Base-by-base conservation (phyloP, 805 yeast genomes). In the Zygotorulaspora danielsina region DNA sequence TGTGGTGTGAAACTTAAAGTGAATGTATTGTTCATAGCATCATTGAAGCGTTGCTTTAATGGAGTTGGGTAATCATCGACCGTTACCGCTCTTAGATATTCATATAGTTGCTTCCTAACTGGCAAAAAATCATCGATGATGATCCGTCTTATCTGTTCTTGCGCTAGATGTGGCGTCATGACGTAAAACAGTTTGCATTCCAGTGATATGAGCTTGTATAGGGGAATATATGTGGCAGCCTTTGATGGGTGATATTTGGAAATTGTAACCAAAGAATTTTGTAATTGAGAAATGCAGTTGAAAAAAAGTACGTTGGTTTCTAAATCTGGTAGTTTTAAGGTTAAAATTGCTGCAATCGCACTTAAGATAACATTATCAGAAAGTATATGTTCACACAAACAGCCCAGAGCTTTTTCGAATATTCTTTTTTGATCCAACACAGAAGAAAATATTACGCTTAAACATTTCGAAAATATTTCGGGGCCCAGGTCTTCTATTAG, bases 71-170 rank as follows among this genome's bases (percentile, higher is more conserved):
- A 47, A 3, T 47, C 52, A 6, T 42, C 39, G n/a, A 49, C 33
- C 6, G 36, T 39, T 4, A 41, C 32, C 9, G 43, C 13, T 16
- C 32, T 15, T 18, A 57, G 31, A 18, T 45, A 48, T 12, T 39
- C 32, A 13, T 31, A 35, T 19, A 41, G 19, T 11, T 34, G 16
- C 27, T 30, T 28, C 30, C 45, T 46, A 3, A 34, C 24, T 2
- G 49, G 44, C n/a, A 51, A 32, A 16, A 49, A 30, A n/a, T 38
- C 41, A 18, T 45, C 45, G 9, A 51, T 36, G 13, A 51, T 44
- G 5, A 36, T 33, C 15, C 32, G 26, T 32, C 37, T 35, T 11
- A 44, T 33, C 17, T 40, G 39, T 26, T 46, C 37, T 17, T 37
- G 19, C 12, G 54, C 31, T 10, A 52, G 32, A 19, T 41, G 27